phyloP scores from a whole-genome alignment of 345 rosid species.

The Rhodamnia argentea region DNA sequence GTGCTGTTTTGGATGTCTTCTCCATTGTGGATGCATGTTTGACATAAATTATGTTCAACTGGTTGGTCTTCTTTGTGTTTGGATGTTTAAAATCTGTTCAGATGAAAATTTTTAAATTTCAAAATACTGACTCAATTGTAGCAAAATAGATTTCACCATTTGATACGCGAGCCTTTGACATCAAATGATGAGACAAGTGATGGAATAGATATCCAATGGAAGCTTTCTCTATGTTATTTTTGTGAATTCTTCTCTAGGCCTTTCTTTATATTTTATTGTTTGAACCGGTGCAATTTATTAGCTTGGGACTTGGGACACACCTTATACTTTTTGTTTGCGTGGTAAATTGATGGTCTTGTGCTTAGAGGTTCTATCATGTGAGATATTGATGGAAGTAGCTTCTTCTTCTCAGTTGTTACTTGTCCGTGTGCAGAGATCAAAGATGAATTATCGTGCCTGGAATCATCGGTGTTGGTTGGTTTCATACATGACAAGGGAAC shows the following conservation, averaged over 20 bases:
- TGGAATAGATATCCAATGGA: not conserved
- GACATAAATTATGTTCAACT: not conserved
- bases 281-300: not conserved
- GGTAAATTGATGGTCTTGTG: not conserved
- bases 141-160: not conserved
- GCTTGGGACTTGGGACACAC: not conserved
- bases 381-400: not conserved
- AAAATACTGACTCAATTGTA: not conserved
- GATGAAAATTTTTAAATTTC: not conserved
- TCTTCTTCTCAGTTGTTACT: not conserved
- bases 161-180: not conserved
- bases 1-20: not conserved
- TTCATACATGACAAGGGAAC: slow-evolving; percentile 61
- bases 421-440: slow-evolving; percentile 56
- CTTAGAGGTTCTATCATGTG: not conserved
- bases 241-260: not conserved
- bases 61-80: not conserved
- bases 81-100: not conserved
- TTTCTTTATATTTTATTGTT: not conserved
- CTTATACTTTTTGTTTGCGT: not conserved
- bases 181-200: not conserved
- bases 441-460: slow-evolving; percentile 99
- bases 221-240: not conserved
- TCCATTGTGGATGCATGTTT: not conserved
- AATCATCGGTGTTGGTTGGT: slow-evolving; percentile 98